Evolutionary conservation across 306 rosid species (phyloP).

Genomic region (Dryas alaskensis): DNA sequence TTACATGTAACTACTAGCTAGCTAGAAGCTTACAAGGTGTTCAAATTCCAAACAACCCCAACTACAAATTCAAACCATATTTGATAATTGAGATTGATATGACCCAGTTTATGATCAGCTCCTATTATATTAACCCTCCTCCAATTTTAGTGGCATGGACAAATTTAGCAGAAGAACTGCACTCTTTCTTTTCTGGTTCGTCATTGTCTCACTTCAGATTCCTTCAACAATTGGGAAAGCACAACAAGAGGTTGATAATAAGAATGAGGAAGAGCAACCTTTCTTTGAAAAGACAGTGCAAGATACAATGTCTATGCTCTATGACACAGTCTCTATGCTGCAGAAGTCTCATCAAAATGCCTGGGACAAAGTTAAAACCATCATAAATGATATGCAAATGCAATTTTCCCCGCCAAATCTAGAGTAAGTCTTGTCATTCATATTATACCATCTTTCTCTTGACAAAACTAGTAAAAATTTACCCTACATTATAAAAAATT

Average conservation of each 20-base stretch:
- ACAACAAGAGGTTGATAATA: slow-evolving; percentile 33
- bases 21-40: slow-evolving; percentile 5
- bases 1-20: slow-evolving; percentile 1
- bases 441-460: too few relatives aligned
- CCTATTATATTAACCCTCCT: slow-evolving; percentile 7
- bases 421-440: slow-evolving; percentile 31
- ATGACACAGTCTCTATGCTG: slow-evolving; percentile 39
- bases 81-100: not conserved
- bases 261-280: slow-evolving; percentile 33
- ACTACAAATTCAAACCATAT: not conserved
- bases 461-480: too few relatives aligned
- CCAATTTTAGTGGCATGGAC: slow-evolving; percentile 33
- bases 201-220: slow-evolving; percentile 33
- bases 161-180: slow-evolving; percentile 38
- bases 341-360: slow-evolving; percentile 50
- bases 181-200: slow-evolving; percentile 37
- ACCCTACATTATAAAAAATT: too few relatives aligned
- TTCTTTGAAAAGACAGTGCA: slow-evolving; percentile 29
- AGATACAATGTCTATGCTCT: slow-evolving; percentile 37
- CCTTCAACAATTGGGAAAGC: slow-evolving; percentile 33
- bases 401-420: slow-evolving; percentile 52
- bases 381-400: slow-evolving; percentile 44
- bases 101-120: slow-evolving; percentile 24
- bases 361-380: slow-evolving; percentile 48
- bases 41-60: slow-evolving; percentile 1